A percentile compares a stretch with the other conserved stretches of the same genome.
Conservation (phyloP, 2,329 filamentous ascomycete species). For the Blastomyces parvus region DNA sequence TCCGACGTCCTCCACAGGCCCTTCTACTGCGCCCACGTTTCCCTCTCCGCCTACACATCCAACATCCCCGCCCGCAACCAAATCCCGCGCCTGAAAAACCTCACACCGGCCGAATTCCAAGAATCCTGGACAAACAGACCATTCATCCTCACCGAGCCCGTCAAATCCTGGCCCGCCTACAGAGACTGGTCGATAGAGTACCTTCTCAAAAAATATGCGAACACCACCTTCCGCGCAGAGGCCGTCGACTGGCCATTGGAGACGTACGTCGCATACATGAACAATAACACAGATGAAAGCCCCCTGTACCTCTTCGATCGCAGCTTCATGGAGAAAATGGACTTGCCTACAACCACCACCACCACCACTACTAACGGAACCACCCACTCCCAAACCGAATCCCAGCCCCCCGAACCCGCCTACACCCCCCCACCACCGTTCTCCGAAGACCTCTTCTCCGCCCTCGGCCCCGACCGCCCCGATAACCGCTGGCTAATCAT, state of each 20-base stretch:
- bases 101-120: constrained; percentile 65
- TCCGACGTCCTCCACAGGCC: constrained; percentile 86
- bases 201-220: constrained; percentile 54
- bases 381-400: constrained; percentile 14
- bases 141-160: constrained; percentile 75
- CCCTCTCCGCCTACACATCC: constrained; percentile 54
- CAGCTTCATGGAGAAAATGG: constrained; percentile 78
- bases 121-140: constrained; percentile 66
- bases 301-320: constrained; percentile 89
- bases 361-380: constrained; percentile 23
- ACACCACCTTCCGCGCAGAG: constrained; percentile 73
- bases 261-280: constrained; percentile 78
- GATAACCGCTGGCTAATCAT: constrained; percentile 90
- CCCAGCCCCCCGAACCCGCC: constrained; percentile 36
- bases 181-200: constrained; percentile 62
- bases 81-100: constrained; percentile 59
- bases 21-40: constrained; percentile 75
- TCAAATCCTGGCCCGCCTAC: constrained; percentile 72
- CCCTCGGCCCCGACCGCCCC: constrained; percentile 67
- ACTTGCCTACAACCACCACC: constrained; percentile 45
- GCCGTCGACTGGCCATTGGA: constrained; percentile 82
- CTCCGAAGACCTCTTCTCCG: constrained; percentile 72
- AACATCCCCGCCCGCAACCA: constrained; percentile 65
- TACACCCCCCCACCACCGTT: constrained; percentile 83
- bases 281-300: constrained; percentile 69